phyloP scores from a whole-genome alignment of 306 rosid species.

The Citrullus amarus region DNA sequence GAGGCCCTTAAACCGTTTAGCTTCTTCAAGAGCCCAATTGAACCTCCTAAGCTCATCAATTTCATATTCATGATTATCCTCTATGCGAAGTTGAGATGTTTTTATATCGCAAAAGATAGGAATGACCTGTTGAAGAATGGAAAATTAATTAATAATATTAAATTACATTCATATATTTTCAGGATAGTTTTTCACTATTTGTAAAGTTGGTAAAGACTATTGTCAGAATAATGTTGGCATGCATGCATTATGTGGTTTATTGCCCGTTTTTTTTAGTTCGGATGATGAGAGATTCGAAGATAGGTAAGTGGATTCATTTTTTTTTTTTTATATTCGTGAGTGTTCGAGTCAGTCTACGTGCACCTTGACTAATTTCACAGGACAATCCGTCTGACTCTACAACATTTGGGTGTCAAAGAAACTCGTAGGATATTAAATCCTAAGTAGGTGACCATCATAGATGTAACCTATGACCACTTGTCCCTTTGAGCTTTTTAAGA shows the following conservation, averaged over 20 bases:
- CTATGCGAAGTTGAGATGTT: conserved; percentile 51
- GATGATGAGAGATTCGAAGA: no score
- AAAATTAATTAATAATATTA: neutral
- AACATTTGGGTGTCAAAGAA: no score
- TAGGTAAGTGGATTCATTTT: no score
- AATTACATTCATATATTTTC: neutral
- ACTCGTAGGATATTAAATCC: no score
- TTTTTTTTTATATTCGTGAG: no score
- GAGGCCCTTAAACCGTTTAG: conserved; percentile 54
- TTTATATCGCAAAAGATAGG: conserved; percentile 78
- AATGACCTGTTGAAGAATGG: conserved; percentile 11
- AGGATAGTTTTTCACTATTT: neutral
- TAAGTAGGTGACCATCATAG: no score
- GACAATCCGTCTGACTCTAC: no score
- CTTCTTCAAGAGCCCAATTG: conserved; percentile 50
- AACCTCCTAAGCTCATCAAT: conserved; percentile 30
- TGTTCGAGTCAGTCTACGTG: no score
- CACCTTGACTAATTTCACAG: no score
- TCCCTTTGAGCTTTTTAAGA: no score
- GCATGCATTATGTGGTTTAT: neutral
- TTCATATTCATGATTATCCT: conserved; percentile 18
- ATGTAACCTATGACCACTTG: no score
- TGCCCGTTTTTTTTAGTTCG: no score
- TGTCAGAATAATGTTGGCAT: neutral
- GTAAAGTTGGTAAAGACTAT: neutral